Evolutionary conservation across 805 yeast genomes (phyloP), one percentile per base, ranked within the genome.

Genomic region (Suhomyces pyralidae): DNA sequence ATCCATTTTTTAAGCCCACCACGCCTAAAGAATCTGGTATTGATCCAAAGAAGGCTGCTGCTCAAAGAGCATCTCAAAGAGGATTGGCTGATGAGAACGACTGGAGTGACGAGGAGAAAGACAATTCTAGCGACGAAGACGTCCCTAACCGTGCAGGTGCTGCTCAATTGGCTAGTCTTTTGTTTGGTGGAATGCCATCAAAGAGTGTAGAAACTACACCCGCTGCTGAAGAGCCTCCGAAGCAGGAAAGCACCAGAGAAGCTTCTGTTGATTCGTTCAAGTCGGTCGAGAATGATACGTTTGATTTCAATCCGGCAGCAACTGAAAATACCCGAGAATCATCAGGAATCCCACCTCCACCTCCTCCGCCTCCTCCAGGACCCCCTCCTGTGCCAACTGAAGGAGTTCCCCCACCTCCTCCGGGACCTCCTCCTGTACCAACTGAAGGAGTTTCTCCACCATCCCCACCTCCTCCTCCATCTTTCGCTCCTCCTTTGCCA

Each of bases 41-140:
- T 57, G 89, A 85, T 61, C 71, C 81, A 0, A 76, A 76, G 55
- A 81, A 82, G 54, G 81, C 87, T 26, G 86, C 83, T 51, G 86
- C 85, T 2, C 92, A 87, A 67, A 77, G 94, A 67, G 82, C 80
- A 25, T 81, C 88, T 7, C 93, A 88, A 65, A 77, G 92, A 67
- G 85, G 85, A 3, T 61, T 71, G 42, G 69, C 70, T 7, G 68
- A 63, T 25, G 74, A 70, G 40, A 74, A 70, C 49, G 83, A 71
- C 51, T 80, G 79, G 71, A 82, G 82, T 55, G 82, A 79, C 49
- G 59, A 69, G 28, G 63, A 68, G 51, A 66, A 72, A 3, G 66
- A 67, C 24, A 76, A 71, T 17, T 73, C 72, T 12, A 81, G 80
- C 12, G 82, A 79, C 49, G 84, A 80, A 47, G 80, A 75, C 50